Base-by-base conservation (phyloP, 257 asterid genomes). In the Rehmannia glutinosa region DNA sequence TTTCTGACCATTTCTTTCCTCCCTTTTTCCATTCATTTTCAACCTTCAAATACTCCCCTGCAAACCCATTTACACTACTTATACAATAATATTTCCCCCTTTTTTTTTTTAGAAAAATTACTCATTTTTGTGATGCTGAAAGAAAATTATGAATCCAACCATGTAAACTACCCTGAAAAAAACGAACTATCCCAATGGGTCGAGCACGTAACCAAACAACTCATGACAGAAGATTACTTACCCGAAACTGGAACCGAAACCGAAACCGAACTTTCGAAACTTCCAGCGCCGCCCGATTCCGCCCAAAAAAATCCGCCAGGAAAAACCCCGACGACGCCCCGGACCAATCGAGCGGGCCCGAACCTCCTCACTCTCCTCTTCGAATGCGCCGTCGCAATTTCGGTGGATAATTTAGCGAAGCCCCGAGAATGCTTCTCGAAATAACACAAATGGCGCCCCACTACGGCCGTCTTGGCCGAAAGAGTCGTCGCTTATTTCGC, bases 321-420 rank as follows among this genome's bases (percentile, higher is more conserved):
- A 72, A 45, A 60, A 68, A 17, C 59, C 46, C 66, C 41, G 41
- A 33, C 45, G 83, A 74, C 12, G 59, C 41, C 28, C 63, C 78
- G 0, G 83, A 77, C 7, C 94, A 84, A 3, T 80, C 63, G 25
- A n/a, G 80, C 63, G 21, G 82, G 83, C 46, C 32, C 88, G 65
- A 73, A 68, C 66, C 72, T 81, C 64, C 81, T 88, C 11, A 77
- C 87, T 0, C 78, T 73, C 6, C 75, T 88, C 1, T 24, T 91
- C 41, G 97, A 91, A 56, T 84, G 93, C 60, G 95, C 96, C 1
- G 97, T 88, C 0, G 89, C 96, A 17, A 74, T 91, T 53, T 91
- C 96, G 0, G 85, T 83, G 0, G 97, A 88, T 52, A 86, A 86
- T 20, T 65, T 91, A 85, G 86, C 0, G 96, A 86, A 61, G 97